Evolutionary conservation across 2,329 filamentous ascomycete genomes (phyloP).

Genomic region (Microsporum audouinii): DNA sequence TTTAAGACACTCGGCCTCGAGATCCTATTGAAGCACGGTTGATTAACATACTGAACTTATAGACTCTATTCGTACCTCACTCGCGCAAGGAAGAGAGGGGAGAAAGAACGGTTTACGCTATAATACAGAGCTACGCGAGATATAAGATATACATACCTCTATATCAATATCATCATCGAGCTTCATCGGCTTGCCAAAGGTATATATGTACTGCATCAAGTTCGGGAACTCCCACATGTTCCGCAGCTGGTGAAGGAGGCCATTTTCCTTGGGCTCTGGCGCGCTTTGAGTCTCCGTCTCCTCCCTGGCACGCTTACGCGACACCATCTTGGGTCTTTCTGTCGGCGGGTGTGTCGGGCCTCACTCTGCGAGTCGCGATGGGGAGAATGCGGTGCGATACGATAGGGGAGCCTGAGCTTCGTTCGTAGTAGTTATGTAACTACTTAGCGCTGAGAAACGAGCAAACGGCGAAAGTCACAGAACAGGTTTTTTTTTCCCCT

Average conservation of each 20-base stretch:
- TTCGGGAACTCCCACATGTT: conserved; percentile 96
- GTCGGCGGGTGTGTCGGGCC: background rate
- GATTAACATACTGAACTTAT: background rate
- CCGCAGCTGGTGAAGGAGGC: conserved; percentile 56
- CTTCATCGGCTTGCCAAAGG: conserved; percentile 82
- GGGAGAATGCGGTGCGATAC: background rate
- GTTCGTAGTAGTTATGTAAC: background rate
- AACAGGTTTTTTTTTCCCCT: background rate
- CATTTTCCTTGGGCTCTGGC: conserved; percentile 23
- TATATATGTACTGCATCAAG: conserved; percentile 82
- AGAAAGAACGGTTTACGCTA: background rate
- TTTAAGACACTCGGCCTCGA: conserved; percentile 81
- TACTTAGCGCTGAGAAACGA: background rate
- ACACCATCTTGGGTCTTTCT: conserved; percentile 31
- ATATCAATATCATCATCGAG: conserved; percentile 81
- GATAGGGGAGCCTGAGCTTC: background rate
- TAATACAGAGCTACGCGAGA: background rate
- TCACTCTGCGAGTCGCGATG: background rate
- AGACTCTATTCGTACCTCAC: background rate
- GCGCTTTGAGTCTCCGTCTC: conserved; percentile 41
- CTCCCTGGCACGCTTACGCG: conserved; percentile 46
- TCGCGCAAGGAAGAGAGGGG: background rate
- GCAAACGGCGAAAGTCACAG: background rate
- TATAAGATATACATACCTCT: conserved; percentile 50
- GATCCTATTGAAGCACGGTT: conserved; percentile 46